Percentiles rank a stretch among this genome's conserved stretches.
phyloP scores from a whole-genome alignment of 495 filamentous ascomycete species.

The Baudoinia panamericana region DNA sequence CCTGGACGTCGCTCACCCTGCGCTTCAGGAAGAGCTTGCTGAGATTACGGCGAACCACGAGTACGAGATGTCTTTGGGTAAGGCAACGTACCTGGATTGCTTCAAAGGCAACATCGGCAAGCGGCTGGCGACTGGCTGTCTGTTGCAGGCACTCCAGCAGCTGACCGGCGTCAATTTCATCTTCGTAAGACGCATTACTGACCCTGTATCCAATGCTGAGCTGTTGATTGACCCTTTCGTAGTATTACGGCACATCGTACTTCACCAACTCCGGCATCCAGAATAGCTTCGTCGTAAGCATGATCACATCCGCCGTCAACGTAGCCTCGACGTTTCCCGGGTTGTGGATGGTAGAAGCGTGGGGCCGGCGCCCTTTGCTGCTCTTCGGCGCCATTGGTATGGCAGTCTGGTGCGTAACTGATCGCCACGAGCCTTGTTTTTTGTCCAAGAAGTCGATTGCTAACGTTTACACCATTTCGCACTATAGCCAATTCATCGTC shows the following conservation, averaged over 20 bases:
- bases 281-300: conserved; percentile 54
- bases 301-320: conserved; percentile 56
- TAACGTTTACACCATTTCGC: neutral
- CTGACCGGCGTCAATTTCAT: conserved; percentile 46
- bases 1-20: conserved; percentile 46
- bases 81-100: conserved; percentile 50
- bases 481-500: conserved; percentile 46
- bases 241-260: conserved; percentile 61
- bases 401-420: conserved; percentile 29
- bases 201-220: conserved; percentile 58
- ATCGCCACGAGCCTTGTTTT: no score
- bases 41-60: conserved; percentile 61
- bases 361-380: conserved; percentile 57
- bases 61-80: conserved; percentile 56
- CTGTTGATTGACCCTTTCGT: conserved; percentile 34
- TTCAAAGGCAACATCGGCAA: conserved; percentile 32
- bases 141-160: conserved; percentile 66
- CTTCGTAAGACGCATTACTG: conserved; percentile 36
- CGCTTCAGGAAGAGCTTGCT: conserved; percentile 52
- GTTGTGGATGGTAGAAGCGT: conserved; percentile 54
- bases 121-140: conserved; percentile 60
- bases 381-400: conserved; percentile 58
- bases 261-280: conserved; percentile 48
- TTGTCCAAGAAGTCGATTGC: no score
- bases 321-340: conserved; percentile 62